Evolutionary conservation across 345 rosid genomes (phyloP).

Genomic region (Hypericum perforatum): DNA sequence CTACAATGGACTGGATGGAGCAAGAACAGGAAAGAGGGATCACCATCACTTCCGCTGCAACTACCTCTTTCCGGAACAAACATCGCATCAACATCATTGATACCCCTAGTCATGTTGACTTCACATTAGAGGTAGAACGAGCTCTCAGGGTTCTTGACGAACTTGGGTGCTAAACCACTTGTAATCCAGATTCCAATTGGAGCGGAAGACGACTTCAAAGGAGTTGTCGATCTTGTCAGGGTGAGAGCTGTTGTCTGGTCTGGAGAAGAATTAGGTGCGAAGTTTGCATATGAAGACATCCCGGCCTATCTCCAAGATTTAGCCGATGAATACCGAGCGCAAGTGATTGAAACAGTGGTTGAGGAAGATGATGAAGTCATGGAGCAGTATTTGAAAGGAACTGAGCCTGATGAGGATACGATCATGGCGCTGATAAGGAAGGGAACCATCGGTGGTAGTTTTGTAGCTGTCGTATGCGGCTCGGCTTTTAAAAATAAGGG

Average conservation of each 20-base stretch:
- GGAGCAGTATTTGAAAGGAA: constrained; percentile 90
- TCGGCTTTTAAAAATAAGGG: constrained; percentile 95
- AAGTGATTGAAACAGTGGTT: constrained; percentile 58
- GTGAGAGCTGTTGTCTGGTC: constrained; percentile 91
- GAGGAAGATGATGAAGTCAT: constrained; percentile 84
- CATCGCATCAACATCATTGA: constrained; percentile 96
- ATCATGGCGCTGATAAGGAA: constrained; percentile 67
- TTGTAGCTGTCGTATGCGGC: constrained; percentile 86
- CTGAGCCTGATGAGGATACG: constrained; percentile 79
- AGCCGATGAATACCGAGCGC: constrained; percentile 63
- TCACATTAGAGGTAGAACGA: constrained; percentile 94
- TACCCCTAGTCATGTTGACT: constrained; percentile 93
- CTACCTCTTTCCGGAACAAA: constrained; percentile 83
- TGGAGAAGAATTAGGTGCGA: constrained; percentile 95
- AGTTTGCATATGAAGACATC: constrained; percentile 65
- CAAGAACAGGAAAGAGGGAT: constrained; percentile 99
- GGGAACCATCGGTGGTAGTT: constrained; percentile 60
- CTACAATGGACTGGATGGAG: constrained; percentile 99
- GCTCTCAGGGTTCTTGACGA: constrained; percentile 94
- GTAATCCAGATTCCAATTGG: constrained; percentile 87
- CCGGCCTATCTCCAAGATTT: constrained; percentile 69
- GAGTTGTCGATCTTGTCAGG: constrained; percentile 75
- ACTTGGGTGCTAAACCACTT: constrained; percentile 90
- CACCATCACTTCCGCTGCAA: constrained; percentile 94
- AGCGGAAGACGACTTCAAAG: constrained; percentile 69